Evolutionary conservation across 495 filamentous ascomycete genomes (phyloP), one percentile per base, ranked within the genome.

Genomic region (Bombardia bombarda): DNA sequence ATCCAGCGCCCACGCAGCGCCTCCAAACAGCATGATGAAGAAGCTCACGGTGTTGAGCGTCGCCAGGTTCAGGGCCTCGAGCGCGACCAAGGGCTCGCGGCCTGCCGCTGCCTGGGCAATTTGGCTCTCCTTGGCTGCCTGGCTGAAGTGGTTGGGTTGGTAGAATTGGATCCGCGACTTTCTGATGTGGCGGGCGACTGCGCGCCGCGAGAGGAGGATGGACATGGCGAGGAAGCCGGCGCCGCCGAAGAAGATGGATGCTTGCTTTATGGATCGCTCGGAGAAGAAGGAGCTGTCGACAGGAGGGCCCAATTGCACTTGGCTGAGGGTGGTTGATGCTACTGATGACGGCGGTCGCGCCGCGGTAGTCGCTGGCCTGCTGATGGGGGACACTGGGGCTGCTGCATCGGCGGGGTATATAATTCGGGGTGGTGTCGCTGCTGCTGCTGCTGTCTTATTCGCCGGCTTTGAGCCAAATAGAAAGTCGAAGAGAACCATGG

Each of bases 11-110:
- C 77, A 92, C 21, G 82, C 55, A 22, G 75, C 47, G 0, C 79
- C 87, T 4, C 89, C 89, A 7, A 66, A 67, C 12, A 63, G 54
- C 75, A 86, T 79, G 61, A 92, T 80, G 9, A 67, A 73, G 31
- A 87, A 74, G 43, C 78, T 81, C 19, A 81, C 19, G 3, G 87
- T 81, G 51, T 92, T 90, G 43, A 94, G 66, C 0, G 87, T 92
- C 0, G 89, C 88, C n/a, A 94, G 60, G 38, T 78, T 81, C 9
- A 95, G 66, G 4, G 89, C 89, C 58, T 90, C 80, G 32, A 87
- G 56, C 0, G 88, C 88, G 17, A 90, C 78, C 22, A 77, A 47
- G 1, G 73, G 66, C 35, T 82, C 75, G 60, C 51, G 33, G 55
- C 38, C 46, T 10, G 23, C 43, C 17, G 36, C 23, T 26, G 33